These are phyloP conservation scores for Tephrocybe sp. DNA, from an alignment of 768 basidiomycete species.

Conservation along the genomic window DNA sequence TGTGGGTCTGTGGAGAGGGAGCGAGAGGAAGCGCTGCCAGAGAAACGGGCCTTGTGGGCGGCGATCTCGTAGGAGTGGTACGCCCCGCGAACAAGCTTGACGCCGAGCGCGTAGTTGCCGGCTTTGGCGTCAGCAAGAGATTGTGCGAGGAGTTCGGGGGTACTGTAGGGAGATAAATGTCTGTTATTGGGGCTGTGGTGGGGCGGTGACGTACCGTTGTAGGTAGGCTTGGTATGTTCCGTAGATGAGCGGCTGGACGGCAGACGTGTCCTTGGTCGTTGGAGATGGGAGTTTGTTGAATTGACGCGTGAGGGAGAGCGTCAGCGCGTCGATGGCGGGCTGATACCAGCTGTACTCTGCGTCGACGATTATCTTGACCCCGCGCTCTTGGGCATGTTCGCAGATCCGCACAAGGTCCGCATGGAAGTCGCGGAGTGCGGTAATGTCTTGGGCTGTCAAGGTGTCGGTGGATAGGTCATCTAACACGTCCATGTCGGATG, in stretches of 20 bases:
- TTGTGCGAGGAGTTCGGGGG: slow-evolving; percentile 64
- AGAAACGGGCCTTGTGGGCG: slow-evolving; percentile 35
- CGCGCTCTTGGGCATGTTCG: slow-evolving; percentile 53
- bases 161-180: no score
- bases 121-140: slow-evolving; percentile 64
- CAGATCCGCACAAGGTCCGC: slow-evolving; percentile 67
- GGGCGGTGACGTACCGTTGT: no score
- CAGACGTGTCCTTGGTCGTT: slow-evolving; percentile 9
- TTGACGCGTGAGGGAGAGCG: slow-evolving; percentile 68
- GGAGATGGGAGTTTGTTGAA: slow-evolving; percentile 58
- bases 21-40: slow-evolving; percentile 23
- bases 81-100: slow-evolving; percentile 92
- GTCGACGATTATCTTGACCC: slow-evolving; percentile 76
- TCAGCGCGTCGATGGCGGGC: slow-evolving; percentile 83
- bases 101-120: slow-evolving; percentile 74
- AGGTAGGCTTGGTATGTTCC: slow-evolving; percentile 91
- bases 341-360: slow-evolving; percentile 83
- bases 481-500: slow-evolving; percentile 60
- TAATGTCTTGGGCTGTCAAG: slow-evolving; percentile 57
- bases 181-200: no score
- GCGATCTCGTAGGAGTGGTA: slow-evolving; percentile 80
- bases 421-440: slow-evolving; percentile 59
- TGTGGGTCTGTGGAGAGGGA: slow-evolving; percentile 58
- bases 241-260: slow-evolving; percentile 68
- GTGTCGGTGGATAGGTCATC: slow-evolving; percentile 17